Base-by-base conservation (phyloP, 2,329 filamentous ascomycete genomes). In the Metarhizium rileyi region DNA sequence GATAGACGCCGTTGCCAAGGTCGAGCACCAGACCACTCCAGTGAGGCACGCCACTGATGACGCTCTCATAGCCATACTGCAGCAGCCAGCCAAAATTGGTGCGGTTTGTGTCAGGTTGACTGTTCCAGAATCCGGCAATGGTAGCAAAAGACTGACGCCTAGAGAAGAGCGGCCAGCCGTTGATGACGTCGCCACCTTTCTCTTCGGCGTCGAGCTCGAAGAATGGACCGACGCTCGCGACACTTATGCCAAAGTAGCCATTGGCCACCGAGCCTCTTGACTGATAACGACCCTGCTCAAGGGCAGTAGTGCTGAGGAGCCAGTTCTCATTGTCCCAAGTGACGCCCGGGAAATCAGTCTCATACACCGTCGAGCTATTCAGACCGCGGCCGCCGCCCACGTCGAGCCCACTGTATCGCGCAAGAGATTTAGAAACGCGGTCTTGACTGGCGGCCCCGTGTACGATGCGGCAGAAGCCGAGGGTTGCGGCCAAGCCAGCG, bases 1-100 rank as follows among this genome's bases (percentile, higher is more conserved):
- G 68, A 44, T 77, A 72, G 12, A 35, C 40, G 23, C 71, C 70
- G 49, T 75, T 70, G 3, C 75, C 75, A 3, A 78, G 65, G 47
- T 80, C 73, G 18, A 86, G 69, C 33, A 81, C 44, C 14, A 59
- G 51, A 12, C 50, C 56, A 20, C 50, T 51, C 54, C 55, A 85
- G 60, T 87, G 84, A 6, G 85, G 85, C 16, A 89, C 74, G 23
- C 85, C 85, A 47, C 77, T 78, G 53, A 87, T 84, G 46, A 85
- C 81, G 56, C 78, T 84, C 58, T 89, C 84, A 50, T 78, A 51
- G 5, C 55, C 55, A 27, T 59, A 84, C 55, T 87, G 78, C 50
- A 78, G 73, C 41, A 88, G 63, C 83, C 84, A 87, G 0, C 73
- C 73, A 56, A 82, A 86, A 56, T 86, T 87, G 22, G 75, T 75